Percentiles rank a stretch among this genome's conserved stretches.
These are phyloP conservation scores for Yamadazyma laniorum DNA, from an alignment of 805 yeast species.

Conservation along the genomic window DNA sequence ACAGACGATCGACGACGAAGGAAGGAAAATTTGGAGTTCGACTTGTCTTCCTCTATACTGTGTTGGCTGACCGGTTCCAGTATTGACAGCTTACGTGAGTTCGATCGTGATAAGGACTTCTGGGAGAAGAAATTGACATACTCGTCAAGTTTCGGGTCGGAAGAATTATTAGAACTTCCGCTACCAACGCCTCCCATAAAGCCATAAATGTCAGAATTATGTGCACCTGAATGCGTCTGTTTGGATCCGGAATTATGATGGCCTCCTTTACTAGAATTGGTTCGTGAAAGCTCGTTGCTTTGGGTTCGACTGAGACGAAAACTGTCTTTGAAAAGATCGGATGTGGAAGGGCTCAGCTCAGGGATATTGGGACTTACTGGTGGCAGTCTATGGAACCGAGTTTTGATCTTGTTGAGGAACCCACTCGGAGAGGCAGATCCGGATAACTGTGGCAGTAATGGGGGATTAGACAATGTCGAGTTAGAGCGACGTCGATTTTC, in stretches of 20 bases:
- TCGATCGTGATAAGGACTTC: conserved; percentile 21
- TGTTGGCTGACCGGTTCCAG: conserved; percentile 2
- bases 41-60: neutral
- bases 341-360: neutral
- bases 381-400: conserved; percentile 25
- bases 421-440: conserved; percentile 4
- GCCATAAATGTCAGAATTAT: too few species aligned
- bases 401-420: conserved; percentile 37
- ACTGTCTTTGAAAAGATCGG: conserved; percentile 12
- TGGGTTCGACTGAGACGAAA: conserved; percentile 10
- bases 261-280: conserved; percentile 1
- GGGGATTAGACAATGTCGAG: neutral
- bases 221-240: too few species aligned
- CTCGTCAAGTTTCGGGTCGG: conserved; percentile 36
- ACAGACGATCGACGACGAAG: conserved; percentile 22
- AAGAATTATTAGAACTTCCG: conserved; percentile 1
- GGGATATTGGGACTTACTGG: conserved; percentile 11
- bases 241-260: too few species aligned
- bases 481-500: neutral
- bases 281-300: conserved; percentile 1
- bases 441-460: neutral
- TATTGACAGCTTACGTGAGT: conserved; percentile 16
- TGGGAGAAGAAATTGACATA: conserved; percentile 32
- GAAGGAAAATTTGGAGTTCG: conserved; percentile 23
- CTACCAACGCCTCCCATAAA: neutral